phyloP scores from a whole-genome alignment of 2,329 filamentous ascomycete species.

The Cladophialophora yegresii region DNA sequence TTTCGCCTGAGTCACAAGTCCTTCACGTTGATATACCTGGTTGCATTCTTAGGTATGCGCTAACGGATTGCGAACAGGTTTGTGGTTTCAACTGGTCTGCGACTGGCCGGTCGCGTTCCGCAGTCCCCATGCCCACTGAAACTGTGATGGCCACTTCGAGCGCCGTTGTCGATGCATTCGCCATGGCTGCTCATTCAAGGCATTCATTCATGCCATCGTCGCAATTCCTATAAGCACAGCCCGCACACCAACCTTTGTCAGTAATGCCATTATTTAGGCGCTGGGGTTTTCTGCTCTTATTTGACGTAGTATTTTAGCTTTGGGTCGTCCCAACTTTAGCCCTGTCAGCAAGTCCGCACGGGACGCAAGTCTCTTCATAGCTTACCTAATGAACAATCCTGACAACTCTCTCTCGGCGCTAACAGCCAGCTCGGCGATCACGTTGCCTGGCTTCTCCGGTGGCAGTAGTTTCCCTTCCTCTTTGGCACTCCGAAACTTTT shows the following conservation, averaged over 20 bases:
- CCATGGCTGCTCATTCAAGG: not conserved
- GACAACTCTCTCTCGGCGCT: constrained; percentile 67
- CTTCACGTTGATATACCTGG: not conserved
- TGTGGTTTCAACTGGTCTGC: not conserved
- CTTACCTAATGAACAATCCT: constrained; percentile 65
- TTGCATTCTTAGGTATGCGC: not conserved
- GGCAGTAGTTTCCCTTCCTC: constrained; percentile 70
- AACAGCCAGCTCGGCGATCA: constrained; percentile 77
- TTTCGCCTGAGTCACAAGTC: constrained; percentile 58
- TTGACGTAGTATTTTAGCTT: constrained; percentile 29
- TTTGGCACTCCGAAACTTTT: constrained; percentile 70
- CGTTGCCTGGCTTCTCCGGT: constrained; percentile 80
- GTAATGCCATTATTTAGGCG: not conserved
- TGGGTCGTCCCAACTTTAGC: constrained; percentile 36
- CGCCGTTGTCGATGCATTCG: too few relatives aligned
- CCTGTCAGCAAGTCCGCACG: not conserved
- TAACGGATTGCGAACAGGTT: not conserved
- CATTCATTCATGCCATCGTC: not conserved
- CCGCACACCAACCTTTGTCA: not conserved
- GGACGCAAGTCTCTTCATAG: not conserved
- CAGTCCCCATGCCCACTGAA: not conserved
- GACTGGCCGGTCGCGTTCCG: not conserved
- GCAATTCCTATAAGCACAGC: not conserved
- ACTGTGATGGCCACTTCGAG: too few relatives aligned
- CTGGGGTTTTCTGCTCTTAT: not conserved